Percentiles rank a stretch among this genome's conserved stretches.
These are phyloP conservation scores for Pyricularia sp. DNA, from an alignment of 2,329 filamentous ascomycete genomes.

Conservation along the genomic window DNA sequence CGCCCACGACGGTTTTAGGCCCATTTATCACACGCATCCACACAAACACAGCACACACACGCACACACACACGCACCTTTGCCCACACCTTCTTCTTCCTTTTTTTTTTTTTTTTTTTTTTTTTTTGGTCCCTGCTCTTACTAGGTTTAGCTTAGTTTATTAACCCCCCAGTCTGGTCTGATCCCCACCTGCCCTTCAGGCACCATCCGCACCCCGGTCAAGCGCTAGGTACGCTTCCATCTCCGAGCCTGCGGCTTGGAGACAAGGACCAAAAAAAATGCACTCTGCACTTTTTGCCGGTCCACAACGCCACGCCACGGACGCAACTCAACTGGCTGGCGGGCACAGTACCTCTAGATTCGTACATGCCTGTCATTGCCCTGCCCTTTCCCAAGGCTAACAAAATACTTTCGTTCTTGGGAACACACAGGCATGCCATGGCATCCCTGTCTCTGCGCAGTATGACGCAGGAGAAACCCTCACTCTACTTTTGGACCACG, in stretches of 20 bases:
- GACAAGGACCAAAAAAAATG: background rate
- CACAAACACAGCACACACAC: no score
- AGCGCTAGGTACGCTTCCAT: slow-evolving; percentile 11
- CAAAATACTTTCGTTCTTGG: background rate
- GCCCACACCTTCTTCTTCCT: background rate
- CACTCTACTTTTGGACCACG: slow-evolving; percentile 16
- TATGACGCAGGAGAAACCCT: slow-evolving; percentile 21
- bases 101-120: no score
- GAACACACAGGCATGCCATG: background rate
- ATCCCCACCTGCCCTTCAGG: no score
- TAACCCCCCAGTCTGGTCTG: no score
- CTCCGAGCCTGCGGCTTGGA: slow-evolving; percentile 13
- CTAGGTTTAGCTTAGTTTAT: no score
- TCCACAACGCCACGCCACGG: background rate
- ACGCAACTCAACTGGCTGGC: background rate
- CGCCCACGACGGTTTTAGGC: background rate
- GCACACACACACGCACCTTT: no score
- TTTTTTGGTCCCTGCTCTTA: slow-evolving; percentile 2
- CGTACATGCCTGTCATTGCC: slow-evolving; percentile 12
- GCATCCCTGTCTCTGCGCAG: slow-evolving; percentile 17
- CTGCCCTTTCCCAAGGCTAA: slow-evolving; percentile 4
- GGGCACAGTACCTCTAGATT: background rate
- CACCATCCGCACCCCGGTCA: slow-evolving; percentile 12
- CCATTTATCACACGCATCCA: slow-evolving; percentile 7
- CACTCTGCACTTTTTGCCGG: background rate